A percentile compares a stretch with the other conserved stretches of the same genome.
Evolutionary conservation across 2,329 filamentous ascomycete genomes (phyloP).

Genomic region (Sclerotinia borealis): DNA sequence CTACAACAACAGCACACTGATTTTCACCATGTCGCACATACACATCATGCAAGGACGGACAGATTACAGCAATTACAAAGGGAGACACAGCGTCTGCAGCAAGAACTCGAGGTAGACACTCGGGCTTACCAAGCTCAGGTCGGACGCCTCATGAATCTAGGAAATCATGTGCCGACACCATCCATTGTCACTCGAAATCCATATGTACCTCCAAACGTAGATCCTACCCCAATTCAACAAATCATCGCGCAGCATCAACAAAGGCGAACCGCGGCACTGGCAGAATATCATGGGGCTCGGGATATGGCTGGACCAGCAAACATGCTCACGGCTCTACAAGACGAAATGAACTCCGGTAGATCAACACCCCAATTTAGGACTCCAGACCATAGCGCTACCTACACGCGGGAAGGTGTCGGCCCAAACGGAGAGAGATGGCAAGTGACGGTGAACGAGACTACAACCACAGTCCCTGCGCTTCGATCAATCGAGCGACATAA

Average conservation of each 20-base stretch:
- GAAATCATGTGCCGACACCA: slow-evolving; percentile 8
- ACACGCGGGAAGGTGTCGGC: slow-evolving; percentile 44
- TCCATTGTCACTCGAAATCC: slow-evolving; percentile 3
- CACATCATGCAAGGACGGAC: slow-evolving; percentile 31
- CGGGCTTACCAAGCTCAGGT: slow-evolving; percentile 4
- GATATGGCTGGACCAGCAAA: slow-evolving; percentile 16
- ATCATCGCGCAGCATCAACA: slow-evolving; percentile 11
- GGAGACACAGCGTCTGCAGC: slow-evolving; percentile 39
- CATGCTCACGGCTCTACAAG: slow-evolving; percentile 17
- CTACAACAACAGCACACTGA: slow-evolving; percentile 25
- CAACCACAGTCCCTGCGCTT: slow-evolving; percentile 22
- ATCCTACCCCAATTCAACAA: slow-evolving; percentile 8
- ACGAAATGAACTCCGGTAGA: slow-evolving; percentile 26
- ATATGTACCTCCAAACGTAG: neutral
- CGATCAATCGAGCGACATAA: slow-evolving; percentile 16
- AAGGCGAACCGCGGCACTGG: slow-evolving; percentile 21
- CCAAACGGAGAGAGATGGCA: slow-evolving; percentile 48
- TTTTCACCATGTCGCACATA: slow-evolving; percentile 19
- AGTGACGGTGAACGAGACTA: slow-evolving; percentile 45
- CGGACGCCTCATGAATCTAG: slow-evolving; percentile 2
- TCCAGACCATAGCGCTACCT: slow-evolving; percentile 37
- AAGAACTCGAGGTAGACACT: slow-evolving; percentile 30
- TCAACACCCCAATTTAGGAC: slow-evolving; percentile 29
- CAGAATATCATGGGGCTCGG: slow-evolving; percentile 23
- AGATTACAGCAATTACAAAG: slow-evolving; percentile 44